Evolutionary conservation across 1,284 basidiomycete species (phyloP).

Genomic region (Cutaneotrichosporon mucoides): DNA sequence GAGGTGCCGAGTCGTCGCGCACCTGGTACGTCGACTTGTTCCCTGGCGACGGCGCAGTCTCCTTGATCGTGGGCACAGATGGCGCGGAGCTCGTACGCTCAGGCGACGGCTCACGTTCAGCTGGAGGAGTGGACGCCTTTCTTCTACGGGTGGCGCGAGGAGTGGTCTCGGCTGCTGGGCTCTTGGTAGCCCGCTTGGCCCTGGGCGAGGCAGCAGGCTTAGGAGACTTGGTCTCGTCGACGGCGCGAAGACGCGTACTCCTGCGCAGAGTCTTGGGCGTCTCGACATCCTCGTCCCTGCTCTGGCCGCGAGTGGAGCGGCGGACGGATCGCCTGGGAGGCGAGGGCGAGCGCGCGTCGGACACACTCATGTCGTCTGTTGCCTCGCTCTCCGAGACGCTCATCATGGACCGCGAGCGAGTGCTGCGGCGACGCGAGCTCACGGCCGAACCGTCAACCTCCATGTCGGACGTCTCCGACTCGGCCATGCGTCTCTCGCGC

Average conservation of each 20-base stretch:
- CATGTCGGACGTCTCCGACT: slow-evolving; percentile 16
- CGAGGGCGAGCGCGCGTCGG: slow-evolving; percentile 7
- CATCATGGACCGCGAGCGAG: slow-evolving; percentile 7
- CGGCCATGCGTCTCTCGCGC: slow-evolving; percentile 8
- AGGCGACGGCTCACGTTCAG: slow-evolving; percentile 28
- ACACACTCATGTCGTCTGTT: slow-evolving; percentile 13
- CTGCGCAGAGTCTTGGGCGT: slow-evolving; percentile 24
- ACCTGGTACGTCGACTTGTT: slow-evolving; percentile 26
- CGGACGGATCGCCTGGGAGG: slow-evolving; percentile 10
- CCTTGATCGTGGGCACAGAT: slow-evolving; percentile 35
- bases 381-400: slow-evolving; percentile 4
- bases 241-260: slow-evolving; percentile 9
- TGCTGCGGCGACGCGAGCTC: slow-evolving; percentile 5
- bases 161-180: background rate
- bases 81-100: slow-evolving; percentile 17
- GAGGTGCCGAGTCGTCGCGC: slow-evolving; percentile 27
- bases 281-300: slow-evolving; percentile 16
- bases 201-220: background rate
- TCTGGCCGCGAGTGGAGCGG: background rate
- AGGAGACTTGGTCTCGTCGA: slow-evolving; percentile 5
- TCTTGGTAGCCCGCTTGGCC: background rate
- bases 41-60: slow-evolving; percentile 41
- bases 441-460: slow-evolving; percentile 14
- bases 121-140: slow-evolving; percentile 8
- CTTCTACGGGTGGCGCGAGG: slow-evolving; percentile 1